Evolutionary conservation across 805 yeast species (phyloP), one percentile per base, ranked within the genome.

Genomic region (Saccharomycopsis sp.): DNA sequence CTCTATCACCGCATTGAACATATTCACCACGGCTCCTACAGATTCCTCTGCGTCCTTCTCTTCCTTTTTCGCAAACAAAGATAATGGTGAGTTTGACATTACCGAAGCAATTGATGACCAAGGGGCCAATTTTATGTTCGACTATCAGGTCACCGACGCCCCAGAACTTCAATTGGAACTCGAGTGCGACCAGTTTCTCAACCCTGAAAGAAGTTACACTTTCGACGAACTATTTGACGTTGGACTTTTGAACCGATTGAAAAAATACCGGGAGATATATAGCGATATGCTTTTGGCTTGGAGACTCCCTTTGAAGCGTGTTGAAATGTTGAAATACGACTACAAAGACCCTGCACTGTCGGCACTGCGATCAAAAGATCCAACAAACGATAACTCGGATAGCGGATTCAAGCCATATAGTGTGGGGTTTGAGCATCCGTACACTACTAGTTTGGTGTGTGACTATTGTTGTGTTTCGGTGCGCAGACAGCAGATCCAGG

Each of bases 231-330:
- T 27, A 4, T 36, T 32, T 33, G 45, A 36, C 22, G n/a, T 12
- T 9, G 21, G 19, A 22, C 27, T 46, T 3, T 26, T 40, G 13
- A 20, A 17, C 9, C 34, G 49, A n/a, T 31, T 46, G 8, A 32
- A 34, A 9, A 46, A 46, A 27, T 46, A 46, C 54, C 58, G 95
- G 30, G 67, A 71, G 16, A 80, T 77, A 50, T 88, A 89, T 57
- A 87, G 96, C 0, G 72, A 79, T 15, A 68, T 88, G 54, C 63
- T 88, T 10, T 83, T 73, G 52, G 59, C 71, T 25, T 89, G 96
- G 96, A 94, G 92, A 0, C 64, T 87, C 15, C 82, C 87, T 0
- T 69, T 82, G n/a, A 75, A 79, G 48, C 61, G 95, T 32, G 75
- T 84, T 21, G 88, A 88, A 52, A 71, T 88, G 8, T 57, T 85